Evolutionary conservation across 1,139 yeast genomes (phyloP).

Genomic region (Kodamaea fungicola): DNA sequence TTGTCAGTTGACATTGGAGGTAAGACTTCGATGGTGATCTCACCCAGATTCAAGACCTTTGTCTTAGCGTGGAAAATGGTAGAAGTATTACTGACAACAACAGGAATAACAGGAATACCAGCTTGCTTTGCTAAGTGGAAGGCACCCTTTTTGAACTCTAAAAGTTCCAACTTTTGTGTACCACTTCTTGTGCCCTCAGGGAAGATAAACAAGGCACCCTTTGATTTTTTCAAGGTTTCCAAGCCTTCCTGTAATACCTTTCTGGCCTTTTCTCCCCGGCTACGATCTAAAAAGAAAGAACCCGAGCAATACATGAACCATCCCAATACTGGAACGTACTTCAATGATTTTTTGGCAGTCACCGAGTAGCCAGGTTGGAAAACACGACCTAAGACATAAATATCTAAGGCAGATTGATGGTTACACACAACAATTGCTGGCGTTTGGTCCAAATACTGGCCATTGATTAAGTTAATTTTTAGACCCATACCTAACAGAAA

Average conservation of each 20-base stretch:
- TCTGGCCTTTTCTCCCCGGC: conserved; percentile 73
- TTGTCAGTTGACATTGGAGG: conserved; percentile 63
- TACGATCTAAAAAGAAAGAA: conserved; percentile 84
- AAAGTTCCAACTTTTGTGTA: conserved; percentile 58
- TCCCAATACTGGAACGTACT: conserved; percentile 88
- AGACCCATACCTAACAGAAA: conserved; percentile 65
- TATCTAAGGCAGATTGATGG: conserved; percentile 89
- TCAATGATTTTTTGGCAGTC: conserved; percentile 83
- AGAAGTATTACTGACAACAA: conserved; percentile 83
- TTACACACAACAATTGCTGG: conserved; percentile 88
- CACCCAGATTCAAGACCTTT: conserved; percentile 58
- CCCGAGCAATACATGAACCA: conserved; percentile 94
- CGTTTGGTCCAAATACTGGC: conserved; percentile 46
- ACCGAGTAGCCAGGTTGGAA: conserved; percentile 91
- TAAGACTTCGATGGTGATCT: conserved; percentile 60
- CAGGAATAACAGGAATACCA: conserved; percentile 81
- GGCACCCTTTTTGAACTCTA: conserved; percentile 95
- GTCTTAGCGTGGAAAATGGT: conserved; percentile 60
- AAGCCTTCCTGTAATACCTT: conserved; percentile 71
- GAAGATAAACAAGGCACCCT: conserved; percentile 77
- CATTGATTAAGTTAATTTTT: conserved; percentile 63
- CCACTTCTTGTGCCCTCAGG: conserved; percentile 97
- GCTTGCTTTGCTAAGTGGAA: conserved; percentile 96
- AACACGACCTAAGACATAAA: conserved; percentile 70
- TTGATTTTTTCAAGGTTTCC: conserved; percentile 50